Base-by-base conservation (phyloP, 2,329 filamentous ascomycete genomes). In the Colletotrichum sp. region DNA sequence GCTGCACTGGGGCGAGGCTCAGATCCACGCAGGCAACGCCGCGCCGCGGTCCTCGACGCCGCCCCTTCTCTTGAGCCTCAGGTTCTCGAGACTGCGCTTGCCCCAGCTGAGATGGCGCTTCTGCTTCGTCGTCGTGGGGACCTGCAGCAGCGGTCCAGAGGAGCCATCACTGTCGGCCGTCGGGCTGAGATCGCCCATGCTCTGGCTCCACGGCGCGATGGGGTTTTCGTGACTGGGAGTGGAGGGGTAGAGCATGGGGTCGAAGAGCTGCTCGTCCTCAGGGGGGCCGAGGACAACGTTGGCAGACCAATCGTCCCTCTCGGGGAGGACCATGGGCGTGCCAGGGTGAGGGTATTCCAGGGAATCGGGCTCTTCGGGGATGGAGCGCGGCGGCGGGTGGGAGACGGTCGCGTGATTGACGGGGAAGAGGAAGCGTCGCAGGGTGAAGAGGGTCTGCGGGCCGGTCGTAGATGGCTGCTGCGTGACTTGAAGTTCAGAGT, bases 1-100 rank as follows among this genome's bases (percentile, higher is more conserved):
- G 27, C 28, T 34, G 58, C 43, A 48, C 10, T 12, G 28, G 58
- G 30, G 5, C 28, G n/a, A 4, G 58, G 10, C 28, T 56, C 43
- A 75, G 43, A 75, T 75, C 73, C 73, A 75, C 10, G 32, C 43
- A 22, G 58, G 58, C 30, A 56, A 43, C 12, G 30, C 18, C 4
- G n/a, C 10, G 8, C 30, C 8, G 43, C 67, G 72, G 18, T 64
- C 39, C 15, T 73, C 61, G 15, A 64, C 56, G 16, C 73, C 71
- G 12, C 74, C 78, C 30, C 78, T 71, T n/a, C 77, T 71, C 70
- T 79, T 80, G 13, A 75, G 74, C 16, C 78, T 60, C 27, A 79
- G 61, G 62, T 79, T 79, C 43, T 80, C 79, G 30, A 80, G 61
- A 58, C 78, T 79, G 52, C 70, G 76, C 36, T 58, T 66, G 36